Base-by-base conservation (phyloP, 73 alveolate species). In the Paramecium primaurelia region DNA sequence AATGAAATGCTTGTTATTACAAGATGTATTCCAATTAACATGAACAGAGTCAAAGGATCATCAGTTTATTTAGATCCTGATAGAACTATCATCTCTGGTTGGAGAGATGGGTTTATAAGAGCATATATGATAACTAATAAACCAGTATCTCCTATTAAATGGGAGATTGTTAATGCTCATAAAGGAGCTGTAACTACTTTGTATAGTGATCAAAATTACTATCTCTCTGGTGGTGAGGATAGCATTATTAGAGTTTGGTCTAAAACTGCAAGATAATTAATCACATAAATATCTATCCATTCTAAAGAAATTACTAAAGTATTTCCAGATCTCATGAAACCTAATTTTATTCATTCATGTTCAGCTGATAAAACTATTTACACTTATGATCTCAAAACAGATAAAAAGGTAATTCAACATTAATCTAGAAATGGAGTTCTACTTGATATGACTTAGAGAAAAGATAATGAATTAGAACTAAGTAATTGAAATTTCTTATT, bases 181-280 rank as follows among this genome's bases (percentile, higher is more conserved):
- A 97, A 96, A 93, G 99, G 99, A 18, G 95, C 96, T 36, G 98
- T 97, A 2, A 96, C 98, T 22, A 83, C 96, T 36, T 92, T 97
- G 60, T 97, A 95, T 94, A 97, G 95, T 45, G 98, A 97, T 93
- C 97, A 93, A 28, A 97, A 97, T 86, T 97, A 97, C 85, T 92
- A 96, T 58, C 92, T 97, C 71, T 94, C 98, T 9, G 99, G 99
- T n/a, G 99, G 99, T 25, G 97, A 97, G 89, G 99, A 97, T 86
- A 98, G 99, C n/a, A 97, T 97, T 18, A 98, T 97, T 22, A 92
- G 99, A 64, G 97, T 97, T 6, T 97, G 99, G 99, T 95, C 98
- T 12, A 95, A 98, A 71, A 86, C 97, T 8, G 96, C 95, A 22
- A 94, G 97, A 83, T 92, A 97, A 86, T 93, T 97, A 45, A 92